Evolutionary conservation across 352 stramenopile species (phyloP).

Genomic region (Discostella stelligera): DNA sequence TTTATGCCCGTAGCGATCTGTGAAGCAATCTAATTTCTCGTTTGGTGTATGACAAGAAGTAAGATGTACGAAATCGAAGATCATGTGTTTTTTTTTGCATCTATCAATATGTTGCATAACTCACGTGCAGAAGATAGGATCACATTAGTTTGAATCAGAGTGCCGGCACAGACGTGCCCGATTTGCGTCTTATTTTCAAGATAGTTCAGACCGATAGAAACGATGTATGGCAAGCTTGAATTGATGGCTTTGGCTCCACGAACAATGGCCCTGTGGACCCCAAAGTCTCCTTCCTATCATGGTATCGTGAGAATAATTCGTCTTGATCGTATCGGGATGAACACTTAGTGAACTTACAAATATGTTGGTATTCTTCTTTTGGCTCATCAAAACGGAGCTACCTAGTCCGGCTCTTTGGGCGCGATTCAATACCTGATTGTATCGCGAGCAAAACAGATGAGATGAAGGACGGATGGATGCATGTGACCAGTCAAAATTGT

Average conservation of each 20-base stretch:
- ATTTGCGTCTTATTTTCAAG: constrained; percentile 1
- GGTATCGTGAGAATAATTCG: background rate
- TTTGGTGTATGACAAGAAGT: background rate
- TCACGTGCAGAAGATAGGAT: constrained; percentile 19
- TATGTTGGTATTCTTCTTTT: background rate
- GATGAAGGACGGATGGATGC: background rate
- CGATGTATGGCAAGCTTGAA: constrained; percentile 4
- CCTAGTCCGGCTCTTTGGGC: background rate
- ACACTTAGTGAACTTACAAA: background rate
- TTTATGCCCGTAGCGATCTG: constrained; percentile 7
- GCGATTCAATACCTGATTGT: background rate
- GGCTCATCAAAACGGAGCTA: background rate
- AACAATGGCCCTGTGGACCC: background rate
- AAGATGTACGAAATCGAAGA: background rate
- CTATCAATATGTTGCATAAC: background rate
- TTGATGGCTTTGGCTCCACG: background rate
- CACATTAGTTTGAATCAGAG: constrained; percentile 1
- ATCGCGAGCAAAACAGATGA: background rate
- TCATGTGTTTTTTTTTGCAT: background rate
- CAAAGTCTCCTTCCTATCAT: background rate
- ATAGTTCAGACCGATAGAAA: constrained; percentile 6
- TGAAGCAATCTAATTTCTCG: constrained; percentile 10
- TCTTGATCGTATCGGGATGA: background rate
- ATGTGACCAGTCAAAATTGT: background rate
- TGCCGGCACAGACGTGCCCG: constrained; percentile 6